Conservation (phyloP, 768 basidiomycete species). For the Tulasnella sp. region DNA sequence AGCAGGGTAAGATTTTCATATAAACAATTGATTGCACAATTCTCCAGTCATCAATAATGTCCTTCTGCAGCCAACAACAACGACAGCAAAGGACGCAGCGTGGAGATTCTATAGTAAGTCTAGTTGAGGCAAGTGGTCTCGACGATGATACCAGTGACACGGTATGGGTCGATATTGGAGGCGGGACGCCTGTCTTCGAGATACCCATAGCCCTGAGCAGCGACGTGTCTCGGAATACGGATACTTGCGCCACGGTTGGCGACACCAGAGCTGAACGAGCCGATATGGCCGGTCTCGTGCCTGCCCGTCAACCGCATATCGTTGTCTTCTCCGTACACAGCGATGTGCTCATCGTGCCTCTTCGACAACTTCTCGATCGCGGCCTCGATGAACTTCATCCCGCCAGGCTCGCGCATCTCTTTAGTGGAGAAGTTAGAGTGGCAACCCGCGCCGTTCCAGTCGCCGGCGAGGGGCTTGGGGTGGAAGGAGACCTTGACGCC, state of each 20-base stretch:
- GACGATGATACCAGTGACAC: constrained; percentile 79
- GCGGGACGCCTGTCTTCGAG: constrained; percentile 95
- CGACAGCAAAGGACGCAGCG: too few relatives aligned
- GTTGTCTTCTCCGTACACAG: constrained; percentile 97
- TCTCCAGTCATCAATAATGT: too few relatives aligned
- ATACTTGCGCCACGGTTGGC: constrained; percentile 97
- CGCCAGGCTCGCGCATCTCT: constrained; percentile 87
- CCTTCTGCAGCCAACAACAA: too few relatives aligned
- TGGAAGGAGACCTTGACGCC: constrained; percentile 97
- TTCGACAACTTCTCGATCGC: constrained; percentile 89
- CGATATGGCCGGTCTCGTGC: constrained; percentile 96
- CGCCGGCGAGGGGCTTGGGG: constrained; percentile 91
- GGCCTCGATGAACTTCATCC: constrained; percentile 82
- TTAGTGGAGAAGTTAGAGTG: constrained; percentile 97
- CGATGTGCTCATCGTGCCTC: constrained; percentile 90
- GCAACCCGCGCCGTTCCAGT: constrained; percentile 99
- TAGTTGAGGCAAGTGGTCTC: constrained; percentile 52
- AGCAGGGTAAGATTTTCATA: too few relatives aligned
- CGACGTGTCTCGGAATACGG: constrained; percentile 90
- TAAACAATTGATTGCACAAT: too few relatives aligned
- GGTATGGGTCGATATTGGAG: constrained; percentile 97
- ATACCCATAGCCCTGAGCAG: constrained; percentile 87
- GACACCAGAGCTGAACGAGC: constrained; percentile 83
- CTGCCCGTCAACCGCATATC: constrained; percentile 90
- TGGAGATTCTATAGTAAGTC: not conserved